A percentile compares a stretch with the other conserved stretches of the same genome.
phyloP scores from a whole-genome alignment of 2,329 filamentous ascomycete species.

The Arthrinium puccinioides region DNA sequence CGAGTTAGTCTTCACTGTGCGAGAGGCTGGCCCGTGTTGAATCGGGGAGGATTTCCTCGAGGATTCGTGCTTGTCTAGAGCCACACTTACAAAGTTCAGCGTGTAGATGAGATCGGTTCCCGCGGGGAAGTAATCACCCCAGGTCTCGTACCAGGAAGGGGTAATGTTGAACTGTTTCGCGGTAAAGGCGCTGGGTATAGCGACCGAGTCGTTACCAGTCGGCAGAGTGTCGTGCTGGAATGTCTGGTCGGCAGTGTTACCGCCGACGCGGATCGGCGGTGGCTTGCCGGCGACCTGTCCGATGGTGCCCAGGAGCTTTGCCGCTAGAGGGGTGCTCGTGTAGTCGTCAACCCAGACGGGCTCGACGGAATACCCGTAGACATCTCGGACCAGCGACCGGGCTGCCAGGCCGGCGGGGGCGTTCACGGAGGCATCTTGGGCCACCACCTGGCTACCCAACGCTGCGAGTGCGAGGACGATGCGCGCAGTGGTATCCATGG shows the following conservation, averaged over 20 bases:
- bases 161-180: constrained; percentile 23
- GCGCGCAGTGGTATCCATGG: not conserved
- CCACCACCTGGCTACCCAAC: not conserved
- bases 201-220: constrained; percentile 18
- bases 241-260: constrained; percentile 27
- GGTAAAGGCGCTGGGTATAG: constrained; percentile 13
- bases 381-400: constrained; percentile 18
- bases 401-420: constrained; percentile 17
- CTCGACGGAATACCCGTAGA: constrained; percentile 26
- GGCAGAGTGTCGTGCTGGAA: constrained; percentile 19
- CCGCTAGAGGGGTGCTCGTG: constrained; percentile 18
- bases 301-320: constrained; percentile 18
- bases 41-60: too few relatives aligned
- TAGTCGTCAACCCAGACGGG: constrained; percentile 25
- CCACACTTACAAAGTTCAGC: too few relatives aligned
- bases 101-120: constrained; percentile 24
- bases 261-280: constrained; percentile 24
- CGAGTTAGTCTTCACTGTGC: too few relatives aligned
- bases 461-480: not conserved
- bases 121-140: constrained; percentile 22
- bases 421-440: constrained; percentile 9
- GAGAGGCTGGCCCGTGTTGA: too few relatives aligned
- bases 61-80: too few relatives aligned
- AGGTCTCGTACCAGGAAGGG: constrained; percentile 22
- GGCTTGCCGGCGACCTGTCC: constrained; percentile 20